Percentiles rank a stretch among this genome's conserved stretches.
These are phyloP conservation scores for Drosera capensis DNA, from an alignment of 148 eudicot species.

Conservation along the genomic window DNA sequence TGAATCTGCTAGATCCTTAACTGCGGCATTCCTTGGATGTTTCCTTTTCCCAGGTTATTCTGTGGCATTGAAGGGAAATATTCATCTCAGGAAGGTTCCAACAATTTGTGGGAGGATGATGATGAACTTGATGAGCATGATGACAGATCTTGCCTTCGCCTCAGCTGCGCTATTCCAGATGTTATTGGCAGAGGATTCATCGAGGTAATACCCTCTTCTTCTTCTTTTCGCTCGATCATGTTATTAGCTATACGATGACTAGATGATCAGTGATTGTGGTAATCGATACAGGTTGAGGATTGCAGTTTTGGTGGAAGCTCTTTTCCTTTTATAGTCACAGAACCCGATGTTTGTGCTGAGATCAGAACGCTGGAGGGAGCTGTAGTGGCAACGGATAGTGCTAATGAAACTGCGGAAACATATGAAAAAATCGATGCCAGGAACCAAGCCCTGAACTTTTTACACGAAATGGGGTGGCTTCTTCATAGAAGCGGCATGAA, in stretches of 20 bases:
- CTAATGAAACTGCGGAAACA: too few relatives aligned
- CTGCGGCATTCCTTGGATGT: too few relatives aligned
- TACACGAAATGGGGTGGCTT: slow-evolving; percentile 97
- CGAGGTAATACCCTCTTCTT: slow-evolving; percentile 38
- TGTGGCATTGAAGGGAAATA: slow-evolving; percentile 82
- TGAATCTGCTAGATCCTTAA: too few relatives aligned
- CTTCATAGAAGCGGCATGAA: slow-evolving; percentile 44
- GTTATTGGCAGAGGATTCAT: slow-evolving; percentile 82
- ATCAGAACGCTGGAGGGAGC: slow-evolving; percentile 64
- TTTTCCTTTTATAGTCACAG: slow-evolving; percentile 88
- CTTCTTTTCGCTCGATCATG: too few relatives aligned
- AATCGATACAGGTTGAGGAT: slow-evolving; percentile 64
- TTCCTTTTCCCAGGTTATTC: slow-evolving; percentile 32
- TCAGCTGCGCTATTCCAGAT: slow-evolving; percentile 52
- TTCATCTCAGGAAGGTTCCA: slow-evolving; percentile 50
- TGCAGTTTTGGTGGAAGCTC: slow-evolving; percentile 57
- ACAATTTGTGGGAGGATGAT: slow-evolving; percentile 21
- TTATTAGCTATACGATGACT: too few relatives aligned
- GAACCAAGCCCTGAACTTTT: slow-evolving; percentile 47
- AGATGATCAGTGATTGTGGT: too few relatives aligned
- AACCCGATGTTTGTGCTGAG: slow-evolving; percentile 76
- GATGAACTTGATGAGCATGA: slow-evolving; percentile 23
- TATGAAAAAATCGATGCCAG: slow-evolving; percentile 21
- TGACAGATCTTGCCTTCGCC: slow-evolving; percentile 39
- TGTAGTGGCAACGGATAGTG: slow-evolving; percentile 22